A percentile compares a stretch with the other conserved stretches of the same genome.
Evolutionary conservation across 2,329 filamentous ascomycete species (phyloP).

Genomic region (Diaporthe amygdali): DNA sequence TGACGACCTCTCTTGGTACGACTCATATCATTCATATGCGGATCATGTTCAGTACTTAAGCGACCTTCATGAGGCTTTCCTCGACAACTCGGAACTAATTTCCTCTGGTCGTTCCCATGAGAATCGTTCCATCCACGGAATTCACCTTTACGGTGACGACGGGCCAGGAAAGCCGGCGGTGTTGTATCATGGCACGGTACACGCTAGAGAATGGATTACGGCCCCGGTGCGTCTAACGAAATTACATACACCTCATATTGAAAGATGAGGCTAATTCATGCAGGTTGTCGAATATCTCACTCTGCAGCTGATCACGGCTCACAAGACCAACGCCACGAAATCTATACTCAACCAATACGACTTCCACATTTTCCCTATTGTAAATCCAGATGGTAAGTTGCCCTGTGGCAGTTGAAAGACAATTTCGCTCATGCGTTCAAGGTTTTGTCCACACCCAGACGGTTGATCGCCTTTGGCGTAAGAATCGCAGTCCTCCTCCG

Average conservation of each 20-base stretch:
- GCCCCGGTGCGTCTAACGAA: not conserved
- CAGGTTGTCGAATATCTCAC: constrained; percentile 61
- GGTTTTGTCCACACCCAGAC: constrained; percentile 63
- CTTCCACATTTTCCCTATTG: constrained; percentile 68
- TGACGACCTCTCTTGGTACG: not conserved
- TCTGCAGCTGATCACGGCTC: constrained; percentile 53
- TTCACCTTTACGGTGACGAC: not conserved
- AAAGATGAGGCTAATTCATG: constrained; percentile 30
- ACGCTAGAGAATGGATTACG: constrained; percentile 66
- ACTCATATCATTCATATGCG: not conserved
- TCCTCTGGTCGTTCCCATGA: not conserved
- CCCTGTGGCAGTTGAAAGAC: not conserved
- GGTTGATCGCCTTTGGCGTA: constrained; percentile 65
- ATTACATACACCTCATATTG: not conserved
- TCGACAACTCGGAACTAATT: not conserved
- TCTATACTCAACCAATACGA: constrained; percentile 65
- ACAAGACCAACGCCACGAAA: constrained; percentile 36
- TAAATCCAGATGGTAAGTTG: constrained; percentile 62
- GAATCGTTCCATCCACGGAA: not conserved
- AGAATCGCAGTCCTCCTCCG: constrained; percentile 52
- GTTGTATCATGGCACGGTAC: constrained; percentile 47
- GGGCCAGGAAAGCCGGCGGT: not conserved
- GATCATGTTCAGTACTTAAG: not conserved
- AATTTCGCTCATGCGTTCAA: constrained; percentile 26
- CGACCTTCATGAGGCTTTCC: not conserved